A percentile compares a stretch with the other conserved stretches of the same genome.
phyloP scores from a whole-genome alignment of 768 basidiomycete genomes.

The Tricholoma furcatifolium region DNA sequence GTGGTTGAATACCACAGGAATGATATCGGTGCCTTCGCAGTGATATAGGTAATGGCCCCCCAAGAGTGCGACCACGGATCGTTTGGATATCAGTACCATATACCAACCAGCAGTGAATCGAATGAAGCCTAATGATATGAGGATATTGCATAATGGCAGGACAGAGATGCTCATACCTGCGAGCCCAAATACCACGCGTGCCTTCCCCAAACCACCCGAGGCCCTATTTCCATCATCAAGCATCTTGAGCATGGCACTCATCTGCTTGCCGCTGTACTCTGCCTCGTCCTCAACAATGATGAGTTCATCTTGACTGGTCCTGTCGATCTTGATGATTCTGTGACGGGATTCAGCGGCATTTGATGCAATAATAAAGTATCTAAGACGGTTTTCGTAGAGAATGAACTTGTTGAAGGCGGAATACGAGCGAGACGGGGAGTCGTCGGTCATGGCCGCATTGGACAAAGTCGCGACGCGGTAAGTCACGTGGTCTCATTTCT shows the following conservation, averaged over 20 bases:
- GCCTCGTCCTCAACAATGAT: constrained; percentile 83
- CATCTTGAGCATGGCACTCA: constrained; percentile 91
- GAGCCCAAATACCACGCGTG: constrained; percentile 77
- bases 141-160: not conserved
- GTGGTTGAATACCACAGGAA: constrained; percentile 75
- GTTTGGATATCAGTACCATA: constrained; percentile 86
- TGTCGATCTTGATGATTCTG: constrained; percentile 90
- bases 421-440: not conserved
- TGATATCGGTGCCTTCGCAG: constrained; percentile 86
- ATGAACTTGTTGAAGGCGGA: constrained; percentile 78
- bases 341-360: constrained; percentile 87
- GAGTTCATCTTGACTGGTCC: constrained; percentile 75
- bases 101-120: constrained; percentile 96
- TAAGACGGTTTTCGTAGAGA: constrained; percentile 87
- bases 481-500: too few species aligned
- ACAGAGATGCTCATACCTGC: constrained; percentile 49
- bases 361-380: constrained; percentile 91
- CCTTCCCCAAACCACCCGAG: constrained; percentile 83
- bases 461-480: too few species aligned
- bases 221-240: constrained; percentile 91
- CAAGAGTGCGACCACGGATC: constrained; percentile 88
- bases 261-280: constrained; percentile 85
- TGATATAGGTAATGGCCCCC: constrained; percentile 97
- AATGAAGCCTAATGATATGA: constrained; percentile 67
- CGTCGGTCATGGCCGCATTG: too few species aligned